phyloP scores from a whole-genome alignment of 345 rosid genomes.

The Rhizophora apiculata region DNA sequence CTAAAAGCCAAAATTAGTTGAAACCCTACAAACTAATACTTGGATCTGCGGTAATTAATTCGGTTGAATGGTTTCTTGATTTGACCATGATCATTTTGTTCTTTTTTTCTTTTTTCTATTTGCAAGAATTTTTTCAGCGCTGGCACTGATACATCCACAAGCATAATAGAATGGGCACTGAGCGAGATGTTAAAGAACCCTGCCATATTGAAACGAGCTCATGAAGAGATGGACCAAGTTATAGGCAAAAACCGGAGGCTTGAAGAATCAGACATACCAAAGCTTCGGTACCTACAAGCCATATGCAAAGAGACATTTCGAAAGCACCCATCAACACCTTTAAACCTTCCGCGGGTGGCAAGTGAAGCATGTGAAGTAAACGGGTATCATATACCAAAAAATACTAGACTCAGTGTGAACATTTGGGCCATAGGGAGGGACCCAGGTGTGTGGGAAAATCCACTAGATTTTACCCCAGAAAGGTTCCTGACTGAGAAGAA shows the following conservation, averaged over 20 bases:
- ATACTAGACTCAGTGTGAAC: constrained; percentile 44
- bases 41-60: too few species aligned
- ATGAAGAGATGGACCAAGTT: constrained; percentile 60
- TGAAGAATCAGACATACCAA: constrained; percentile 46
- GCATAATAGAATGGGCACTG: constrained; percentile 56
- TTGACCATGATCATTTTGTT: background rate
- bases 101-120: background rate
- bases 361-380: constrained; percentile 36
- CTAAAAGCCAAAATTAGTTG: too few species aligned
- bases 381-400: constrained; percentile 34
- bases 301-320: constrained; percentile 53
- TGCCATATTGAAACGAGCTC: constrained; percentile 39
- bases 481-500: constrained; percentile 33
- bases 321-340: constrained; percentile 59
- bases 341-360: constrained; percentile 44
- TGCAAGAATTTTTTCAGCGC: constrained; percentile 54
- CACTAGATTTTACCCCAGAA: constrained; percentile 41
- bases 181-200: constrained; percentile 48
- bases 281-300: constrained; percentile 49
- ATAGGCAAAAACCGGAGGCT: constrained; percentile 50
- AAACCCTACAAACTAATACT: too few species aligned
- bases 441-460: constrained; percentile 38
- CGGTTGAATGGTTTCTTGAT: background rate
- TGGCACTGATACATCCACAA: constrained; percentile 63
- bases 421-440: constrained; percentile 18